Evolutionary conservation across 163 green algal species (phyloP).

Genomic region (Prototheca stagnorum): DNA sequence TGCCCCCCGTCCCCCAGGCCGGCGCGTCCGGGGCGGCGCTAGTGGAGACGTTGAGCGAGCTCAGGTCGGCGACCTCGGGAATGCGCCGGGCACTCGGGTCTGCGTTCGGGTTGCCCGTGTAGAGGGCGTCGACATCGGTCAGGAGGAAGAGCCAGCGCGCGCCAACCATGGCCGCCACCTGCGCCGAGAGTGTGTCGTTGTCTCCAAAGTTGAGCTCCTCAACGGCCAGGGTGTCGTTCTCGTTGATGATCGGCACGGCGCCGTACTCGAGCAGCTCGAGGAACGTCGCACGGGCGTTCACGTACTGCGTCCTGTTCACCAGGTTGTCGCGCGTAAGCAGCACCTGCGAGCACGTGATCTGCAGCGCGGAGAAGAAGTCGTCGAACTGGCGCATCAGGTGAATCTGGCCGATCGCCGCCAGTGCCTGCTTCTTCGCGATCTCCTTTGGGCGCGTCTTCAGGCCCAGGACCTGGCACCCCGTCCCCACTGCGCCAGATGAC

Average conservation of each 20-base stretch:
- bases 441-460: slow-evolving; percentile 36
- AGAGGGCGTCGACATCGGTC: slow-evolving; percentile 84
- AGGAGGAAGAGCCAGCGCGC: slow-evolving; percentile 84
- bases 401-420: slow-evolving; percentile 73
- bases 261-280: slow-evolving; percentile 59
- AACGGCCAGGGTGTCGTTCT: slow-evolving; percentile 93
- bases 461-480: slow-evolving; percentile 61
- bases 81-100: slow-evolving; percentile 43
- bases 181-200: slow-evolving; percentile 87
- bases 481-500: slow-evolving; percentile 68
- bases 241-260: slow-evolving; percentile 79
- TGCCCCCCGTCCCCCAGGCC: slow-evolving; percentile 74
- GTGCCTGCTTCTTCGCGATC: slow-evolving; percentile 68
- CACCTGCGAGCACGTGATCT: slow-evolving; percentile 71
- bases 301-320: slow-evolving; percentile 61
- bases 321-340: slow-evolving; percentile 86
- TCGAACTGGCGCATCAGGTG: slow-evolving; percentile 84
- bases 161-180: slow-evolving; percentile 74
- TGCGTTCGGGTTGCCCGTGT: slow-evolving; percentile 62
- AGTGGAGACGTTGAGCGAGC: slow-evolving; percentile 34
- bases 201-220: slow-evolving; percentile 85
- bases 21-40: slow-evolving; percentile 46
- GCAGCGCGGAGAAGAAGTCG: slow-evolving; percentile 67
- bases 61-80: slow-evolving; percentile 59
- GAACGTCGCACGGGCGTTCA: slow-evolving; percentile 84